These are phyloP conservation scores for Lindgomyces ingoldianus DNA, from an alignment of 495 filamentous ascomycete genomes.

Conservation along the genomic window DNA sequence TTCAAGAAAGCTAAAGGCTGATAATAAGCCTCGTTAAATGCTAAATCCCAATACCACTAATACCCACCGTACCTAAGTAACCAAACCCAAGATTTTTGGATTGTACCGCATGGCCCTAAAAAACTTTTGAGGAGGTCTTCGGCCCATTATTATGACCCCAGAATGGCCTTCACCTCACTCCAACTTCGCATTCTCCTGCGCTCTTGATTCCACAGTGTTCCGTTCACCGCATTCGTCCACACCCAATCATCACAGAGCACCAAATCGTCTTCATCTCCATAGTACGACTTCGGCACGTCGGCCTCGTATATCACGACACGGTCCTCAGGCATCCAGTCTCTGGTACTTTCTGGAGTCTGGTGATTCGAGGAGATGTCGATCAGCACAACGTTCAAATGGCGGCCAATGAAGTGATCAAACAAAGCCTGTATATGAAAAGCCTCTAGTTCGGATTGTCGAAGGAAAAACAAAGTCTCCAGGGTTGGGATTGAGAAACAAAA, in stretches of 20 bases:
- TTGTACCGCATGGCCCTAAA: too few species aligned
- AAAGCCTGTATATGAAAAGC: constrained; percentile 8
- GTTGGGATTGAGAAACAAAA: constrained; percentile 7
- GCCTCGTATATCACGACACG: constrained; percentile 21
- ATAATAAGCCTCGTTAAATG: too few species aligned
- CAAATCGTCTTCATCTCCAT: constrained; percentile 26
- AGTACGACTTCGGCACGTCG: constrained; percentile 31
- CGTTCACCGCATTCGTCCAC: constrained; percentile 21
- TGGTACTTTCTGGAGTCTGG: constrained; percentile 7
- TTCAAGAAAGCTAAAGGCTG: too few species aligned
- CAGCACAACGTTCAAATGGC: constrained; percentile 17
- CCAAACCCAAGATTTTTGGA: too few species aligned
- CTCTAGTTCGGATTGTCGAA: constrained; percentile 1
- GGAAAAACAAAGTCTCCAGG: constrained; percentile 17
- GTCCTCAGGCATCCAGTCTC: constrained; percentile 21
- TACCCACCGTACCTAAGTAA: too few species aligned
- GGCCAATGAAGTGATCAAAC: constrained; percentile 10
- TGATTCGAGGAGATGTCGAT: constrained; percentile 25
- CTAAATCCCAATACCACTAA: too few species aligned
- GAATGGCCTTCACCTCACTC: neutral
- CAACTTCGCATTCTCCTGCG: constrained; percentile 19
- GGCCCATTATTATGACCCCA: neutral
- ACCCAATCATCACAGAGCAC: constrained; percentile 27
- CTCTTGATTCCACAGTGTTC: constrained; percentile 19
- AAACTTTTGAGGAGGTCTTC: too few species aligned